A percentile compares a stretch with the other conserved stretches of the same genome.
Conservation (phyloP, 305 asterid genomes). For the Rubia balearica region DNA sequence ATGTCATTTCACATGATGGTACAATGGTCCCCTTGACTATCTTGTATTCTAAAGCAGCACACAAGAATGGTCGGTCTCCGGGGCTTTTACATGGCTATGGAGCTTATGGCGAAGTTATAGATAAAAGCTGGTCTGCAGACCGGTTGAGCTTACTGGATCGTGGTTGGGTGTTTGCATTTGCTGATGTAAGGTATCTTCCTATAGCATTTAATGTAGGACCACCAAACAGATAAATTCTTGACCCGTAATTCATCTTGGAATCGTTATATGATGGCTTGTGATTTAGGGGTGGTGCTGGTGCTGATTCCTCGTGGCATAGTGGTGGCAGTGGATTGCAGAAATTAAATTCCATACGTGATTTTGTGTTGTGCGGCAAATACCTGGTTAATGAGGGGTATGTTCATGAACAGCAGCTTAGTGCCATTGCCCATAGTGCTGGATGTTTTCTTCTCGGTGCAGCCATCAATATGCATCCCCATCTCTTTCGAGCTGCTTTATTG, state of each 20-base stretch:
- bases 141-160: slow-evolving; percentile 82
- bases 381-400: slow-evolving; percentile 53
- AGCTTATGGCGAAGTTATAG: slow-evolving; percentile 76
- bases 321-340: slow-evolving; percentile 69
- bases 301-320: slow-evolving; percentile 68
- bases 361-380: slow-evolving; percentile 57
- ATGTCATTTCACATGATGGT: slow-evolving; percentile 71
- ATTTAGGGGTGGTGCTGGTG: slow-evolving; percentile 81
- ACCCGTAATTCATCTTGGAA: neutral
- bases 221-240: neutral
- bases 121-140: slow-evolving; percentile 86
- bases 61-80: slow-evolving; percentile 56
- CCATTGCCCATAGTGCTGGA: slow-evolving; percentile 80
- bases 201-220: neutral
- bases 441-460: slow-evolving; percentile 79
- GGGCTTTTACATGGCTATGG: slow-evolving; percentile 93
- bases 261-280: neutral
- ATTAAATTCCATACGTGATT: slow-evolving; percentile 67
- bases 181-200: slow-evolving; percentile 72
- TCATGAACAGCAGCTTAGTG: slow-evolving; percentile 47
- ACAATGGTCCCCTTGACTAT: slow-evolving; percentile 64
- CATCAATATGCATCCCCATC: slow-evolving; percentile 57
- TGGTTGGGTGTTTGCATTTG: slow-evolving; percentile 92
- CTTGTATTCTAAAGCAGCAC: slow-evolving; percentile 49
- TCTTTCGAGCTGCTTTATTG: slow-evolving; percentile 72